Percentiles rank a stretch among this genome's conserved stretches.
Evolutionary conservation across 2,329 filamentous ascomycete genomes (phyloP).

Genomic region (Cryphonectria naterciae): DNA sequence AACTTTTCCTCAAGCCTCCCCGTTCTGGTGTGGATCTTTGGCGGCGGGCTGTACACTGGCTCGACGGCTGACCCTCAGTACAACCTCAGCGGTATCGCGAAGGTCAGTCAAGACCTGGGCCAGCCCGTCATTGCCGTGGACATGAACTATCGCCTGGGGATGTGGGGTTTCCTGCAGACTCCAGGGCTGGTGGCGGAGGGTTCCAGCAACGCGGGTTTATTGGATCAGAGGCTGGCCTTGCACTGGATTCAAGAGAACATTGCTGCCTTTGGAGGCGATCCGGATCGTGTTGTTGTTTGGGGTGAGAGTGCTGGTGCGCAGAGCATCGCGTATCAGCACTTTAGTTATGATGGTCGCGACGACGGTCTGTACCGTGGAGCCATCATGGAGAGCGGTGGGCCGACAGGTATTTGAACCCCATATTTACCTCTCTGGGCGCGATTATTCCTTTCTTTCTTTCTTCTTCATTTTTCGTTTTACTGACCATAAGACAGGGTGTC

Average conservation of each 20-base stretch:
- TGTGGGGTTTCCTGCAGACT: slow-evolving; percentile 58
- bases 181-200: slow-evolving; percentile 47
- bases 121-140: slow-evolving; percentile 58
- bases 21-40: slow-evolving; percentile 61
- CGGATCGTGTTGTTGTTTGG: slow-evolving; percentile 52
- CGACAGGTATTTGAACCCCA: slow-evolving; percentile 30
- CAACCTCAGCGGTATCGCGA: slow-evolving; percentile 66
- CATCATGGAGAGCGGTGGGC: slow-evolving; percentile 56
- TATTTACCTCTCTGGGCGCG: slow-evolving; percentile 1
- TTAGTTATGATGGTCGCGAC: slow-evolving; percentile 59
- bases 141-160: slow-evolving; percentile 57
- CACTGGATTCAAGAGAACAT: slow-evolving; percentile 60
- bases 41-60: slow-evolving; percentile 58
- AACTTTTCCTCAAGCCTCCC: slow-evolving; percentile 41
- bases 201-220: slow-evolving; percentile 53
- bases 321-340: slow-evolving; percentile 51
- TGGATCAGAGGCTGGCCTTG: slow-evolving; percentile 54
- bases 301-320: slow-evolving; percentile 50
- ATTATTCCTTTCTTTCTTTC: too few relatives aligned
- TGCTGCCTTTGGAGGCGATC: slow-evolving; percentile 53
- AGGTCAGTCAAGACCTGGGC: slow-evolving; percentile 53
- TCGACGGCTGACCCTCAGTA: slow-evolving; percentile 59
- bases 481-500: slow-evolving; percentile 17
- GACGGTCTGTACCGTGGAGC: slow-evolving; percentile 58
- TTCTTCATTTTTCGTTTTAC: not conserved